A percentile compares a stretch with the other conserved stretches of the same genome.
Conservation (phyloP, 2,329 filamentous ascomycete species). For the Curvularia sp. region DNA sequence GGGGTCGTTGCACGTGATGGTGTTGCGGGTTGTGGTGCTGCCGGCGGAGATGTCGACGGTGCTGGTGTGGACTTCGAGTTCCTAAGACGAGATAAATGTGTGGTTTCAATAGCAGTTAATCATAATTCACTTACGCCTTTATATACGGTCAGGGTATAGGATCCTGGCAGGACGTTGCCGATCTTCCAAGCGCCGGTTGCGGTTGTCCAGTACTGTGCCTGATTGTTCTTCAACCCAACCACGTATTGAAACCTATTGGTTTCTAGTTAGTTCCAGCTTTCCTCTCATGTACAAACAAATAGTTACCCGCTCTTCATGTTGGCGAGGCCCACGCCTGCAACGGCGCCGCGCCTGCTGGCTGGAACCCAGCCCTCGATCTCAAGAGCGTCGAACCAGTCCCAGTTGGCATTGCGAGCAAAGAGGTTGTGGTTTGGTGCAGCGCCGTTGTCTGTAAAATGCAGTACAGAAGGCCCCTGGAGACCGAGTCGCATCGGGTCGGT, state of each 20-base stretch:
- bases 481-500: conserved; percentile 53
- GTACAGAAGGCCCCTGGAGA: conserved; percentile 52
- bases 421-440: conserved; percentile 46
- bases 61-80: conserved; percentile 43
- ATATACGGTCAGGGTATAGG: conserved; percentile 69
- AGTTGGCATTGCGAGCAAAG: conserved; percentile 33
- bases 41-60: conserved; percentile 56
- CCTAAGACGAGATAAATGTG: conserved; percentile 13
- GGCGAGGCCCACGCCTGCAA: conserved; percentile 36
- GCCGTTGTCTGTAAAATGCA: conserved; percentile 51
- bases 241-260: no score
- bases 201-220: conserved; percentile 51
- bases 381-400: conserved; percentile 32
- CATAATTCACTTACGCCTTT: conserved; percentile 47
- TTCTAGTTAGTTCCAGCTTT: no score
- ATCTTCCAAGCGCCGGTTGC: conserved; percentile 60
- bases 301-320: conserved; percentile 53
- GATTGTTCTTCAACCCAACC: conserved; percentile 46
- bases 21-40: conserved; percentile 55
- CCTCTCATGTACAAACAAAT: no score
- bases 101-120: not conserved
- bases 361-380: conserved; percentile 35
- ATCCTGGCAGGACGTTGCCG: conserved; percentile 67
- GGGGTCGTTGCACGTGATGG: conserved; percentile 57
- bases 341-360: conserved; percentile 24